A percentile compares a stretch with the other conserved stretches of the same genome.
Evolutionary conservation across 305 asterid species (phyloP).

Genomic region (Fraxinus dipetala): DNA sequence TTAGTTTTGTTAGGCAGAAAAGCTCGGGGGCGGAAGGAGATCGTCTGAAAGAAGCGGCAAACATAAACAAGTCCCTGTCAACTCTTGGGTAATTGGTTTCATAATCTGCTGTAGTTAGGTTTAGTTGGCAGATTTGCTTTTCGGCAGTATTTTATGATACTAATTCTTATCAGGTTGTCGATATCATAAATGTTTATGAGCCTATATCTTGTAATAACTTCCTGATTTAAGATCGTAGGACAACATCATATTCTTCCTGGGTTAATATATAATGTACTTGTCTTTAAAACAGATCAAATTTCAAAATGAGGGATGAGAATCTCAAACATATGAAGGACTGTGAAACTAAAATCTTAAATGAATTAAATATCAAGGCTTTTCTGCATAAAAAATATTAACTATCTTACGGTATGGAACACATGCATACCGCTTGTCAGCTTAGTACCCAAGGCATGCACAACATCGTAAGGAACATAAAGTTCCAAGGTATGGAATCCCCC

Average conservation of each 20-base stretch:
- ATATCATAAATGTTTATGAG: neutral
- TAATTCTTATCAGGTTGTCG: neutral
- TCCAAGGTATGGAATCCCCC: neutral
- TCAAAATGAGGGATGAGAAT: neutral
- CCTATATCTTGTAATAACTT: slow-evolving; percentile 1
- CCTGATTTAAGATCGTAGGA: neutral
- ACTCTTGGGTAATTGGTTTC: slow-evolving; percentile 69
- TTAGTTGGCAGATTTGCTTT: neutral
- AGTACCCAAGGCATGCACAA: neutral
- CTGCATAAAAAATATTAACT: neutral
- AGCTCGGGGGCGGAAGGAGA: slow-evolving; percentile 91
- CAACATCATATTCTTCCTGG: neutral
- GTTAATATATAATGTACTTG: neutral
- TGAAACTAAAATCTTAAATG: slow-evolving; percentile 11
- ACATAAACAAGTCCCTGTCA: slow-evolving; percentile 78
- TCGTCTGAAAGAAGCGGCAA: slow-evolving; percentile 84
- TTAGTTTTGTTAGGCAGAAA: slow-evolving; percentile 58
- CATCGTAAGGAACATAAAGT: neutral
- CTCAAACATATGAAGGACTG: neutral
- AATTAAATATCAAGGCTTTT: neutral
- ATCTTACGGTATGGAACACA: neutral
- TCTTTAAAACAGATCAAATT: neutral
- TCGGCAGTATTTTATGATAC: neutral
- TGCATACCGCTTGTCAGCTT: slow-evolving; percentile 2
- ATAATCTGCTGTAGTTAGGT: slow-evolving; percentile 1